Evolutionary conservation across 1,284 basidiomycete species (phyloP), one percentile per base, ranked within the genome.

Genomic region (Leccinum pachyderme): DNA sequence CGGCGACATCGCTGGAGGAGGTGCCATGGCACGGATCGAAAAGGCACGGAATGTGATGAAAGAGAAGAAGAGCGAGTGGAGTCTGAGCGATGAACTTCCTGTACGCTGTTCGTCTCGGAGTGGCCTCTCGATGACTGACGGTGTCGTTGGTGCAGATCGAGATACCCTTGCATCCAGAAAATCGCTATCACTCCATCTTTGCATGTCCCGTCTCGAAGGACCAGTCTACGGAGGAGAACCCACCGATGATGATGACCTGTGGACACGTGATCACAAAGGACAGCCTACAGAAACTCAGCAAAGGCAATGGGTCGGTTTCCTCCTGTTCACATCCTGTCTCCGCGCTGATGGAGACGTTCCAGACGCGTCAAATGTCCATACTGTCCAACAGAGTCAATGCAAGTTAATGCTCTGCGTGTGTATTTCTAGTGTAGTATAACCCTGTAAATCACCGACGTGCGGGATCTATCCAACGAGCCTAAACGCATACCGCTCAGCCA

Each of bases 201-300:
- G 88, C 94, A 43, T 99, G 97, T 72, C 94, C 97, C 1, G 96
- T 99, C 29, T 96, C 93, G 13, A 99, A 98, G 73, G 96, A 99
- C 68, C 95, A 97, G 72, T 86, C 93, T 12, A 96, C 93, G 1
- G 90, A 95, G 51, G 71, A 81, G 56, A 99, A 99, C 70, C 97
- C 95, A 22, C 96, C 96, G 0, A 97, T 97, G 92, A 95, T 98
- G 91, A 87, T 99, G 78, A 75, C 79, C 1, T 99, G 96, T 69
- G 96, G 96, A 1, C 97, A 99, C 73, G 93, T 96, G 35, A 86
- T 98, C 49, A 87, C 91, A 2, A 88, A 89, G 66, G 95, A 97
- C 63, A 94, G 91, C 68, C 75, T 97, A 62, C 81, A 84, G 57
- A 91, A 93, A 68, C 75, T 98, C 47, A 85, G 88, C 66, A 97